A percentile compares a stretch with the other conserved stretches of the same genome.
phyloP scores from a whole-genome alignment of 1,284 basidiomycete genomes.

The Naganishia liquefaciens region DNA sequence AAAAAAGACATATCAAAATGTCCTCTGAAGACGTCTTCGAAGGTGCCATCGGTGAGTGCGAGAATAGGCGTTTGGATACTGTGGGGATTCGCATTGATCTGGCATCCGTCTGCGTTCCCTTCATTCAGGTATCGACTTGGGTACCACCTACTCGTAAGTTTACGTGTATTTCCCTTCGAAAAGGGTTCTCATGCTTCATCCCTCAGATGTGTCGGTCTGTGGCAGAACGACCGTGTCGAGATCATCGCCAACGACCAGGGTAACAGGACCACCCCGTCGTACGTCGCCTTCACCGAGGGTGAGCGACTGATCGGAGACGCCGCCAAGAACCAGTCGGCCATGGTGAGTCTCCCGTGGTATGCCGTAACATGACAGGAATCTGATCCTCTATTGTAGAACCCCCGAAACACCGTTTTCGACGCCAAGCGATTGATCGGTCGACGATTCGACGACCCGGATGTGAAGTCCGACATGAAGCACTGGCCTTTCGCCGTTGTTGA shows the following conservation, averaged over 20 bases:
- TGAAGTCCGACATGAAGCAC: slow-evolving; percentile 69
- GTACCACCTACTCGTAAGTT: slow-evolving; percentile 55
- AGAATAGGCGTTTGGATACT: slow-evolving; percentile 28
- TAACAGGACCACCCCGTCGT: slow-evolving; percentile 98
- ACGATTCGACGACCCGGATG: slow-evolving; percentile 73
- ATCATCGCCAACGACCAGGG: slow-evolving; percentile 97
- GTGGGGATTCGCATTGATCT: not conserved
- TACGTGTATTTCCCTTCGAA: too few species aligned
- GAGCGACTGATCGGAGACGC: slow-evolving; percentile 97
- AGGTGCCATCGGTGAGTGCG: slow-evolving; percentile 82
- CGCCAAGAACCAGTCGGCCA: slow-evolving; percentile 95
- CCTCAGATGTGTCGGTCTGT: slow-evolving; percentile 78
- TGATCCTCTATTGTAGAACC: slow-evolving; percentile 58
- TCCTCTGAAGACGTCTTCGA: slow-evolving; percentile 89
- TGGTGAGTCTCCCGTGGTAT: slow-evolving; percentile 53
- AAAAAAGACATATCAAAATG: slow-evolving; percentile 59
- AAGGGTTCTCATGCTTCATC: not conserved
- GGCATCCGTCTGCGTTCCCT: not conserved
- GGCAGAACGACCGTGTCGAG: slow-evolving; percentile 98
- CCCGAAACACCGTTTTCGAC: slow-evolving; percentile 92
- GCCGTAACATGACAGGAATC: slow-evolving; percentile 3
- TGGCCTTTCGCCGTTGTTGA: slow-evolving; percentile 67
- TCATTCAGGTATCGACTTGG: slow-evolving; percentile 46
- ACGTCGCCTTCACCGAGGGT: slow-evolving; percentile 95
- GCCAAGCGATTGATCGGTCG: slow-evolving; percentile 97